Evolutionary conservation across 768 basidiomycete genomes (phyloP), one percentile per base, ranked within the genome.

Genomic region (Russula foetens): DNA sequence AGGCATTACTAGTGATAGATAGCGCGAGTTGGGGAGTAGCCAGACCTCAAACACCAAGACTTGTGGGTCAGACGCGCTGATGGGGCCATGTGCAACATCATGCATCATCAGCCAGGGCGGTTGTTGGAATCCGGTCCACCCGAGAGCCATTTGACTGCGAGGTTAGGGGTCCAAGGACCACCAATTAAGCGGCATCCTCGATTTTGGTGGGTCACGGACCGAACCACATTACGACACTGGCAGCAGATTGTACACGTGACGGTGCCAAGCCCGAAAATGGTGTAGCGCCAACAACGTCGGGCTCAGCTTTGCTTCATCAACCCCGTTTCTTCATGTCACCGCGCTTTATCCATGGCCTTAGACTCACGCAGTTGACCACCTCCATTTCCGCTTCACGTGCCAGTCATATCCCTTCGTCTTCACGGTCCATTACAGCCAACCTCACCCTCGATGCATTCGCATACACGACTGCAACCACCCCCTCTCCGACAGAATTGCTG

Each of bases 401-500:
- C 9, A 62, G 41, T 9, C 52, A 47, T 29, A 17, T 41, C 14
- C 43, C 49, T 1, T 49, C 54, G 9, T 54, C 62, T 2, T 65
- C 64, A 29, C 62, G 63, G 51, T 14, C 52, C 23, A 19, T 58
- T 26, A 26, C 46, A 11, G 50, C 51, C 4, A 28, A 60, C 9
- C 54, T 35, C 28, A 14, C 24, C 47, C 41, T 60, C 43, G 44
- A 64, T 47, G 38, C 45, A 23, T 46, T 35, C 23, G 24, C 46
- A 47, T 47, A 14, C 53, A n/a, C 48, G 21, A 19, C 59, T 39
- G 7, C 50, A 23, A 19, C 53, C 9, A 48, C 60, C 2, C 55
- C 48, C n/a, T 53, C 65, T 29, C 63, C 63, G 46, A 56, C 29
- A n/a, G 65, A 64, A 33, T 54, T 38, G 46, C 46, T 66, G 9